A percentile compares a stretch with the other conserved stretches of the same genome.
Conservation (phyloP, 2,329 filamentous ascomycete genomes). For the Ambrosiella cleistominuta region DNA sequence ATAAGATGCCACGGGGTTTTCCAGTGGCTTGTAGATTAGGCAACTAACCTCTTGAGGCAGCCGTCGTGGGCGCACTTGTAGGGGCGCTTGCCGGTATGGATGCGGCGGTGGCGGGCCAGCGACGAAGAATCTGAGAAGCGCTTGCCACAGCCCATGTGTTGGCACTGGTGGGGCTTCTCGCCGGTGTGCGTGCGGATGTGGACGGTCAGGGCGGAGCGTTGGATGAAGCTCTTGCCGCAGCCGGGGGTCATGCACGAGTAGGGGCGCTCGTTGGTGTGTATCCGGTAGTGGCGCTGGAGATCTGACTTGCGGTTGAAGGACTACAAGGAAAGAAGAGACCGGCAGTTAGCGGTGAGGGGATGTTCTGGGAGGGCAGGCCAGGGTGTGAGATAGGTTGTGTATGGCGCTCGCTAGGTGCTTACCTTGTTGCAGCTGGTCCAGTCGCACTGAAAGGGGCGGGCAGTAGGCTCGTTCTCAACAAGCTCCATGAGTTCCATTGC, state of each 20-base stretch:
- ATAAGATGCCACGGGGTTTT: slow-evolving; percentile 6
- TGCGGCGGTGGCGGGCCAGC: slow-evolving; percentile 45
- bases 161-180: slow-evolving; percentile 54
- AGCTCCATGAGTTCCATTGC: slow-evolving; percentile 47
- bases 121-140: slow-evolving; percentile 54
- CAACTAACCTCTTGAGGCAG: slow-evolving; percentile 41
- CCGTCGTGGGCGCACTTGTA: slow-evolving; percentile 45
- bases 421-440: slow-evolving; percentile 47
- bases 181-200: slow-evolving; percentile 55
- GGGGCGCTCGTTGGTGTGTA: slow-evolving; percentile 54
- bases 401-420: slow-evolving; percentile 15
- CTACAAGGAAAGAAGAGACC: slow-evolving; percentile 21
- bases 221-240: slow-evolving; percentile 55
- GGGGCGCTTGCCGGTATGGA: slow-evolving; percentile 49
- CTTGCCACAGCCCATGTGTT: slow-evolving; percentile 48
- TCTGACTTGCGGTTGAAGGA: slow-evolving; percentile 59
- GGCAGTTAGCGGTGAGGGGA: not conserved
- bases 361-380: not conserved
- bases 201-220: slow-evolving; percentile 51
- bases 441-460: slow-evolving; percentile 46
- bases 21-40: too few relatives aligned
- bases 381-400: not conserved
- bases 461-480: slow-evolving; percentile 44
- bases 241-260: slow-evolving; percentile 42
- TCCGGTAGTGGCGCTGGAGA: slow-evolving; percentile 50